Percentiles rank a stretch among this genome's conserved stretches.
Conservation (phyloP, 345 rosid species). For the Linum usitatissimum region DNA sequence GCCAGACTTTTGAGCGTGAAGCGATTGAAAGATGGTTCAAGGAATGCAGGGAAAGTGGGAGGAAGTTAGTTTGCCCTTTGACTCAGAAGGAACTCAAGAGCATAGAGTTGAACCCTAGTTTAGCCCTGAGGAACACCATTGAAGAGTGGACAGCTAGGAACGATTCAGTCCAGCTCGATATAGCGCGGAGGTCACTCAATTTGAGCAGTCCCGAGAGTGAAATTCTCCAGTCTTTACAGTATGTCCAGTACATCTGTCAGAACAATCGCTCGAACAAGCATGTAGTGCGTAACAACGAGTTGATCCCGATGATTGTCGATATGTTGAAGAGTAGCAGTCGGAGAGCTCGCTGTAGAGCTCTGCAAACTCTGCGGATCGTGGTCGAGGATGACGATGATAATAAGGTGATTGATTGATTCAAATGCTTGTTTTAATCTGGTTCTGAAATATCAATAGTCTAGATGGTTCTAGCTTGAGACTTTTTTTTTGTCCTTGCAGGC, state of each 20-base stretch:
- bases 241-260: slow-evolving; percentile 44
- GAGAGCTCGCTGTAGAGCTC: slow-evolving; percentile 55
- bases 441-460: slow-evolving; percentile 2
- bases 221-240: slow-evolving; percentile 45
- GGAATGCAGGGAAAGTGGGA: slow-evolving; percentile 58
- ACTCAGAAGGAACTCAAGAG: slow-evolving; percentile 53
- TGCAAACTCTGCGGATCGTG: slow-evolving; percentile 65
- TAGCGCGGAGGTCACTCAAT: slow-evolving; percentile 59
- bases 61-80: slow-evolving; percentile 57
- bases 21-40: slow-evolving; percentile 85
- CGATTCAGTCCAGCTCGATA: slow-evolving; percentile 73
- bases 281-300: slow-evolving; percentile 50
- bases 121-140: slow-evolving; percentile 73
- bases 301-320: slow-evolving; percentile 65
- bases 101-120: slow-evolving; percentile 59
- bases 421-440: slow-evolving; percentile 9
- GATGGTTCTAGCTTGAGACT: not conserved
- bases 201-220: slow-evolving; percentile 54
- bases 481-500: slow-evolving; percentile 40
- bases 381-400: slow-evolving; percentile 72
- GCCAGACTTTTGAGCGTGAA: slow-evolving; percentile 82
- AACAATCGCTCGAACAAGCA: slow-evolving; percentile 43
- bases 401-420: slow-evolving; percentile 46
- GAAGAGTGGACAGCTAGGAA: slow-evolving; percentile 97
- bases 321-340: slow-evolving; percentile 71